A percentile compares a stretch with the other conserved stretches of the same genome.
These are phyloP conservation scores for Raphidocelis subcapitata DNA, from an alignment of 139 green algal genomes.

Conservation along the genomic window DNA sequence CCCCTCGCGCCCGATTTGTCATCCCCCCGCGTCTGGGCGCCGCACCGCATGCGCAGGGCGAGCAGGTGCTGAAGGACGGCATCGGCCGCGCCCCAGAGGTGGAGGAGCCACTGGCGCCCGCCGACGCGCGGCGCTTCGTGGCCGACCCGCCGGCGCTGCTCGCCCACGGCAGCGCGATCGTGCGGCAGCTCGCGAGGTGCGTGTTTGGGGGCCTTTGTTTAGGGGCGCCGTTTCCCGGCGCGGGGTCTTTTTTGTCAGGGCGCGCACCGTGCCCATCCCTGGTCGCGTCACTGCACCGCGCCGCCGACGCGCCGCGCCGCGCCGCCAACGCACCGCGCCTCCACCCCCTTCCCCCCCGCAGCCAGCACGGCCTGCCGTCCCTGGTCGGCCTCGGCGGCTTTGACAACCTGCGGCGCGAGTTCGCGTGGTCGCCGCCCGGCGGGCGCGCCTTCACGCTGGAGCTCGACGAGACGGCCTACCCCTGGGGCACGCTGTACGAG, in stretches of 20 bases:
- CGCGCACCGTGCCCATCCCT: too few relatives aligned
- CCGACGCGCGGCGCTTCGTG: conserved; percentile 52
- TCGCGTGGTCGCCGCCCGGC: conserved; percentile 56
- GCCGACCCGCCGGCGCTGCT: conserved; percentile 61
- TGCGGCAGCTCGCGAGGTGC: conserved; percentile 9
- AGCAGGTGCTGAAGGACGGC: conserved; percentile 76
- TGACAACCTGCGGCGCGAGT: conserved; percentile 79
- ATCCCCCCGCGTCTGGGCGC: too few relatives aligned
- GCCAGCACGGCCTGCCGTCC: conserved; percentile 39
- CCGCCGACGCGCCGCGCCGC: too few relatives aligned
- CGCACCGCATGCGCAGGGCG: conserved; percentile 47
- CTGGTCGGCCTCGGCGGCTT: conserved; percentile 89
- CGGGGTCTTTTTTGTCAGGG: too few relatives aligned
- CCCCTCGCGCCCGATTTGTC: too few relatives aligned
- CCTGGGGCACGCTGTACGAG: conserved; percentile 87
- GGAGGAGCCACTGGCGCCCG: conserved; percentile 65
- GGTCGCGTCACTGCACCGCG: too few relatives aligned
- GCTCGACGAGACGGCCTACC: conserved; percentile 87
- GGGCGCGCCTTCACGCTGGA: conserved; percentile 75
- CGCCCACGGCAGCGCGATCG: conserved; percentile 10
- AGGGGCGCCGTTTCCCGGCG: too few relatives aligned
- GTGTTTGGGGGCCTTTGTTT: background rate
- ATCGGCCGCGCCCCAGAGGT: conserved; percentile 79
- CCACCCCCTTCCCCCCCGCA: conserved; percentile 16
- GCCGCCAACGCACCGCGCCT: too few relatives aligned